Evolutionary conservation across 768 basidiomycete species (phyloP).

Genomic region (Mycena haematopus): DNA sequence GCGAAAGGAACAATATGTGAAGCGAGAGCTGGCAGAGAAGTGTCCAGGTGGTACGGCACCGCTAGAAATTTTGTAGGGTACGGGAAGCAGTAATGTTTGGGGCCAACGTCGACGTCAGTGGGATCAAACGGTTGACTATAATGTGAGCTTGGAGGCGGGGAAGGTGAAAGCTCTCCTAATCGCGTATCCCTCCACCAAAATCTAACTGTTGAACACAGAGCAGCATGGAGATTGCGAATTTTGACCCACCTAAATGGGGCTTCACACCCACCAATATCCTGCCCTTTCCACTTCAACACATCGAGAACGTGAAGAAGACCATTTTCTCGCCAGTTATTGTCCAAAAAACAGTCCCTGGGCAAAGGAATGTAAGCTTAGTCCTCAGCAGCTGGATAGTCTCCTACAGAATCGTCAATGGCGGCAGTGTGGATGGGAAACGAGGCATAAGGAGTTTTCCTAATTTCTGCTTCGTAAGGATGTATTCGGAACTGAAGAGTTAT

Average conservation of each 20-base stretch:
- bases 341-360: conserved; percentile 78
- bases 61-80: conserved; percentile 76
- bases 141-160: conserved; percentile 39
- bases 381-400: neutral
- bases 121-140: conserved; percentile 9
- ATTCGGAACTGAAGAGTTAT: conserved; percentile 61
- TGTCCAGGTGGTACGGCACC: conserved; percentile 74
- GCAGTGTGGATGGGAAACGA: conserved; percentile 79
- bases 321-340: conserved; percentile 75
- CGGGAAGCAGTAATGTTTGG: conserved; percentile 59
- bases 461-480: conserved; percentile 82
- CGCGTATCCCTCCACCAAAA: conserved; percentile 92
- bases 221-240: neutral
- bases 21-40: conserved; percentile 55
- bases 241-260: conserved; percentile 72
- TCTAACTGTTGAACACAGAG: conserved; percentile 42
- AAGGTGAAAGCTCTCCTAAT: conserved; percentile 69
- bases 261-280: conserved; percentile 83
- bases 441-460: conserved; percentile 78
- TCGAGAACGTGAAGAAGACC: conserved; percentile 85
- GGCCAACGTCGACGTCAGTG: conserved; percentile 15
- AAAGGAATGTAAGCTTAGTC: neutral
- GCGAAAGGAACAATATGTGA: conserved; percentile 63
- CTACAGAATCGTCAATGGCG: conserved; percentile 70
- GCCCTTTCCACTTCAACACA: conserved; percentile 85